Base-by-base conservation (phyloP, 257 asterid genomes). In the Dorcoceras hygrometricum region DNA sequence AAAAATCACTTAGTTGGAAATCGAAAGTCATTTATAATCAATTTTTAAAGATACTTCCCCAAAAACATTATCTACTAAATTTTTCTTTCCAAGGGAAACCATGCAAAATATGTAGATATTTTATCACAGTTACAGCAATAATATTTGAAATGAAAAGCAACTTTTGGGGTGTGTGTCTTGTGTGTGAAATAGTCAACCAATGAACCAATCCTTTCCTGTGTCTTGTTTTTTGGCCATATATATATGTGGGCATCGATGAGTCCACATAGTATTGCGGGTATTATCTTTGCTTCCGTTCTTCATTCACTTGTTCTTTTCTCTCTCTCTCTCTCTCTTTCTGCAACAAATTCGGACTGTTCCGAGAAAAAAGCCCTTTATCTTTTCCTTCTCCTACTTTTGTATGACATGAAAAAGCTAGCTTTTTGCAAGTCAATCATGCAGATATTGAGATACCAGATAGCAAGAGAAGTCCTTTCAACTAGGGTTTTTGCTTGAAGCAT, bases 371-470 rank as follows among this genome's bases (percentile, higher is more conserved):
- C 63, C 70, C 25, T 58, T 48, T 54, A n/a, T 23, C 3, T 65
- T 48, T 62, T 9, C 20, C 23, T 74, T 27, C 59, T 62, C 64
- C 28, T 75, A 73, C 74, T 76, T 72, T 76, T 26, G 66, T n/a
- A 63, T 77, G 70, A 72, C 77, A 73, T 76, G 70, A 69, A 56
- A 48, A 19, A 20, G 54, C 8, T 66, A 59, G 74, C 75, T 72
- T 77, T 84, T 74, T 65, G 73, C 69, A 74, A 76, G 81, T 82
- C 86, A 82, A 76, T 78, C 90, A 84, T 82, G 90, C 90, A 82
- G 88, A 80, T 80, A 70, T 72, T 60, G 69, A 28, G 81, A 79
- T 76, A 54, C 72, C 73, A 73, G 69, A 64, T 72, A 55, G 62
- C 77, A 63, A 60, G 50, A 53, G 32, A 65, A 23, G 29, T n/a